A percentile compares a stretch with the other conserved stretches of the same genome.
Conservation (phyloP, 345 rosid species). For the Boechera retrofracta region DNA sequence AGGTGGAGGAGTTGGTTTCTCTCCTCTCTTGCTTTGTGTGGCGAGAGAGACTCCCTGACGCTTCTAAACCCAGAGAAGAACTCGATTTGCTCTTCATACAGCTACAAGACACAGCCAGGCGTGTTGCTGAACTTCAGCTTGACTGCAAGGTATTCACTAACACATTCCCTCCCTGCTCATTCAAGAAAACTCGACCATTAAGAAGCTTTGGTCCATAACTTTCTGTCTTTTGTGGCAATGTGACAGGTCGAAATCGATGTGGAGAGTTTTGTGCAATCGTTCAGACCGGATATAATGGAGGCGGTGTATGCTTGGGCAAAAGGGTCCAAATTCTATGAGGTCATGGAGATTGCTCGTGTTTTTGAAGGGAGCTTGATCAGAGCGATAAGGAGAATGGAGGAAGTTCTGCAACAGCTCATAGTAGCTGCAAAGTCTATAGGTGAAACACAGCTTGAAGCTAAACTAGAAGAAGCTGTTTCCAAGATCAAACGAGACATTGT, state of each 20-base stretch:
- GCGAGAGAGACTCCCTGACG: constrained; percentile 92
- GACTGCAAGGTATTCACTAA: constrained; percentile 81
- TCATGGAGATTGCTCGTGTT: constrained; percentile 89
- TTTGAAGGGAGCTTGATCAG: constrained; percentile 99
- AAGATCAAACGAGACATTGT: constrained; percentile 97
- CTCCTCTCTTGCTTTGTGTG: constrained; percentile 98
- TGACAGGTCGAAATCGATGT: constrained; percentile 84
- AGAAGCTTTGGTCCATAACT: constrained; percentile 25
- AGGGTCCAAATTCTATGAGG: constrained; percentile 93
- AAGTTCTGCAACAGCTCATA: constrained; percentile 96
- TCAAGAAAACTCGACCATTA: constrained; percentile 1
- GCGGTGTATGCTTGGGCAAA: constrained; percentile 98
- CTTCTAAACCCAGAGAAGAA: constrained; percentile 92
- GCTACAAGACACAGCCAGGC: constrained; percentile 85
- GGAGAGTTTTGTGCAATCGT: constrained; percentile 80
- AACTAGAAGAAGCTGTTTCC: constrained; percentile 87
- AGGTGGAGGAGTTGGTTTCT: constrained; percentile 91
- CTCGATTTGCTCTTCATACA: constrained; percentile 86
- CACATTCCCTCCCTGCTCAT: constrained; percentile 10
- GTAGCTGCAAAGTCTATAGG: constrained; percentile 87
- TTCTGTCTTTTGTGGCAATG: constrained; percentile 6
- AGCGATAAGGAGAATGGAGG: constrained; percentile 95
- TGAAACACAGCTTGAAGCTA: constrained; percentile 78
- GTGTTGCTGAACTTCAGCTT: constrained; percentile 88
- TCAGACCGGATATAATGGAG: constrained; percentile 95